A percentile compares a stretch with the other conserved stretches of the same genome.
phyloP scores from a whole-genome alignment of 2,329 filamentous ascomycete genomes.

The Cladophialophora chaetospira region DNA sequence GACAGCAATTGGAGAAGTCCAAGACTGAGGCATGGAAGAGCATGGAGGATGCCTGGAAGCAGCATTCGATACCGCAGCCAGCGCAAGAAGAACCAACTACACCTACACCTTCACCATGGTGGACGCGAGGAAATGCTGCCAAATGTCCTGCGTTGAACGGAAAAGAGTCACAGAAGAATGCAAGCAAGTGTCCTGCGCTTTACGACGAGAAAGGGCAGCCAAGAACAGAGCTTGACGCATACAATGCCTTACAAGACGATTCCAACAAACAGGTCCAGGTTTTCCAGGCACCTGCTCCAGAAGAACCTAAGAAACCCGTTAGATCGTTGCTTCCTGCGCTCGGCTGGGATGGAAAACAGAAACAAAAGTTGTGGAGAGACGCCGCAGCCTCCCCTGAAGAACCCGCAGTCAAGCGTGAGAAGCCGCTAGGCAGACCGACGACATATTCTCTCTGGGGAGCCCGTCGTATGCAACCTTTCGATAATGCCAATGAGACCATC shows the following conservation, averaged over 20 bases:
- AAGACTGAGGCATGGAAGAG: conserved; percentile 16
- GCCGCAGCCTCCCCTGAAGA: not conserved
- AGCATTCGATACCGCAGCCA: conserved; percentile 7
- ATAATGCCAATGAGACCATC: conserved; percentile 40
- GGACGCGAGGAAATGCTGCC: conserved; percentile 17
- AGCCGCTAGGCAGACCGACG: conserved; percentile 6
- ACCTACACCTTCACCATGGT: conserved; percentile 12
- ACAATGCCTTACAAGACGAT: conserved; percentile 6
- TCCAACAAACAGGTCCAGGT: conserved; percentile 5
- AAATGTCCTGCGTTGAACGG: conserved; percentile 20
- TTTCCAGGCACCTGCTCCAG: not conserved
- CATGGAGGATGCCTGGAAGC: conserved; percentile 15
- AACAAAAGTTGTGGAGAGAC: conserved; percentile 7
- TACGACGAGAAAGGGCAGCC: conserved; percentile 22
- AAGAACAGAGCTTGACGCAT: conserved; percentile 27
- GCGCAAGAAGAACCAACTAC: not conserved
- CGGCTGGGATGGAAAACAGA: conserved; percentile 26
- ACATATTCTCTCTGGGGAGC: conserved; percentile 19
- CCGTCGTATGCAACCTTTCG: conserved; percentile 35
- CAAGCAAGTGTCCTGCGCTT: conserved; percentile 20
- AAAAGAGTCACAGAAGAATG: conserved; percentile 10
- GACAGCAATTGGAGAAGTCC: conserved; percentile 22
- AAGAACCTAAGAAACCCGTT: not conserved
- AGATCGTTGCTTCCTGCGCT: conserved; percentile 23
- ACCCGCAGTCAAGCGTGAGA: not conserved